phyloP scores from a whole-genome alignment of 805 yeast species.

The Schwanniomyces vanrijiae region DNA sequence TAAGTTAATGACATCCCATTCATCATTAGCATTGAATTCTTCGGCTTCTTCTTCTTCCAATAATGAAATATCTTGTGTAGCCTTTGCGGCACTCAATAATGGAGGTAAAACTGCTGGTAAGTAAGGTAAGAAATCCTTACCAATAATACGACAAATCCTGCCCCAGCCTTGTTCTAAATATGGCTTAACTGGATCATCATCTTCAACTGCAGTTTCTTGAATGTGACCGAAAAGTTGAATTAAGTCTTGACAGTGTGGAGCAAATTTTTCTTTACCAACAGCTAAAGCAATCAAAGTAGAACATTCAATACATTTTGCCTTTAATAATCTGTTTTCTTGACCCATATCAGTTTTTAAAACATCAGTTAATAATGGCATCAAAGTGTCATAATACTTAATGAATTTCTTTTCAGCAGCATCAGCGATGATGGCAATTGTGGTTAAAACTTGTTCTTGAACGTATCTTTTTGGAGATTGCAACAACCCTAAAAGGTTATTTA shows the following conservation, averaged over 20 bases:
- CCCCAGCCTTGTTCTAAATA: conserved; percentile 96
- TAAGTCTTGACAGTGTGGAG: conserved; percentile 70
- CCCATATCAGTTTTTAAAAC: conserved; percentile 80
- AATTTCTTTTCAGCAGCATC: conserved; percentile 92
- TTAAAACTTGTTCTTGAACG: conserved; percentile 95
- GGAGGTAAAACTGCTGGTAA: conserved; percentile 87
- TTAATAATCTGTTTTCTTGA: conserved; percentile 71
- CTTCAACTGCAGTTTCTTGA: conserved; percentile 56
- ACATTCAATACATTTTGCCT: conserved; percentile 95
- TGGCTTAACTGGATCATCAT: conserved; percentile 87
- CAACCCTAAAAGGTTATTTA: conserved; percentile 70
- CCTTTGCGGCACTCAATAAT: conserved; percentile 80
- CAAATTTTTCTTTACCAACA: conserved; percentile 88
- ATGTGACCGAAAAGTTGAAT: conserved; percentile 69
- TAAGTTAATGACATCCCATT: conserved; percentile 91
- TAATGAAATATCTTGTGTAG: conserved; percentile 83
- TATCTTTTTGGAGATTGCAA: conserved; percentile 85
- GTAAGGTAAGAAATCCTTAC: conserved; percentile 81
- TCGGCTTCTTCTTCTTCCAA: conserved; percentile 88
- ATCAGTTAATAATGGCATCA: conserved; percentile 84
- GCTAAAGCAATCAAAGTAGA: conserved; percentile 92
- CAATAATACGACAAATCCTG: conserved; percentile 82
- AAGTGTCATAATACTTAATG: conserved; percentile 86
- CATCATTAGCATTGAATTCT: conserved; percentile 78
- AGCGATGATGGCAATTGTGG: conserved; percentile 95